Conservation (phyloP, 495 filamentous ascomycete genomes). For the Hypoxylon trugodes region DNA sequence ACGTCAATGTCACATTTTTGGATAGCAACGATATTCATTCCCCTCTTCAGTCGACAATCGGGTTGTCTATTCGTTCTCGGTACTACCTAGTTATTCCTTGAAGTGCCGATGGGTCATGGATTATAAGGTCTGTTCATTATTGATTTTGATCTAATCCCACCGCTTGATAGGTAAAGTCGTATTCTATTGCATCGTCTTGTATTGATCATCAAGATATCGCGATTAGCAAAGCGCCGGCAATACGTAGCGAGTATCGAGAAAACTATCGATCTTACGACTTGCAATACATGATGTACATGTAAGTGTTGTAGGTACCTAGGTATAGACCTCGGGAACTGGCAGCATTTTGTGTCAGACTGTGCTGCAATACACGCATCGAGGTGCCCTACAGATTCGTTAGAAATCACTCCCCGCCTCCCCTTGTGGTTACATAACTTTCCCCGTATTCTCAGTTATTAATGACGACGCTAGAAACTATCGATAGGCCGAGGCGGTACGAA, state of each 20-base stretch:
- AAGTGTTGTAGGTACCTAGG: too few relatives aligned
- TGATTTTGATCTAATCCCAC: constrained; percentile 24
- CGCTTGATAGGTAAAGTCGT: constrained; percentile 5
- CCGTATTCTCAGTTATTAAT: background rate
- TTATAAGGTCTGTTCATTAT: constrained; percentile 9
- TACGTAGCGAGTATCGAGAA: constrained; percentile 22
- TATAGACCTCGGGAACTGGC: constrained; percentile 27
- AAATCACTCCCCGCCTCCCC: too few relatives aligned
- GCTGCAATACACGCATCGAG: constrained; percentile 12
- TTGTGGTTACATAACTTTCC: constrained; percentile 6
- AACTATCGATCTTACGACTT: constrained; percentile 34
- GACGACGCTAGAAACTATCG: constrained; percentile 8
- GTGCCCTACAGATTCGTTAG: constrained; percentile 12
- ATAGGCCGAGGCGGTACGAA: constrained; percentile 5
- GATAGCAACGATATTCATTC: background rate
- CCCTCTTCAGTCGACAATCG: constrained; percentile 5
- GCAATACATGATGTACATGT: constrained; percentile 6
- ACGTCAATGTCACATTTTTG: constrained; percentile 21
- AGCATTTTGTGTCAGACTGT: constrained; percentile 27
- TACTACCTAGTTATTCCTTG: constrained; percentile 16
- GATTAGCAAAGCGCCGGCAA: constrained; percentile 17
- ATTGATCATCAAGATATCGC: constrained; percentile 12
- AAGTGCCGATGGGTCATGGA: constrained; percentile 26
- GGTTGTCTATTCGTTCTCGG: constrained; percentile 16
- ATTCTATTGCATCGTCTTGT: too few relatives aligned